A percentile compares a stretch with the other conserved stretches of the same genome.
These are phyloP conservation scores for Amaranthus cruentus DNA, from an alignment of 148 eudicot genomes.

Conservation along the genomic window DNA sequence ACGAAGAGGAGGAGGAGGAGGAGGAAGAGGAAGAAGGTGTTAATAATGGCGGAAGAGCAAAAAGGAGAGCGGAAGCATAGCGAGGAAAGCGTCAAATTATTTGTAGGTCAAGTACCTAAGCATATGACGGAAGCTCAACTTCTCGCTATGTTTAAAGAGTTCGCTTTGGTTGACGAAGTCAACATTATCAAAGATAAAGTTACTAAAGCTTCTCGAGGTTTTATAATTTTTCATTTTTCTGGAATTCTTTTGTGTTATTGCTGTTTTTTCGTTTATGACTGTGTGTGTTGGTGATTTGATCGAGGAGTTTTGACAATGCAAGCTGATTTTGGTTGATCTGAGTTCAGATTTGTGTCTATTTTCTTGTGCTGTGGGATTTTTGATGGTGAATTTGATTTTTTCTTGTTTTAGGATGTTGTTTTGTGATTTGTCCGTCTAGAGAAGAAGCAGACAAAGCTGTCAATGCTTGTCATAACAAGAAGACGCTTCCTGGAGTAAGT, in stretches of 20 bases:
- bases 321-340: constrained; percentile 10
- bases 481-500: constrained; percentile 87
- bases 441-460: constrained; percentile 94
- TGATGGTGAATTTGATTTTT: not conserved
- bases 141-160: constrained; percentile 57
- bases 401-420: constrained; percentile 66
- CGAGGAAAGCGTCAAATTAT: constrained; percentile 90
- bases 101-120: constrained; percentile 98
- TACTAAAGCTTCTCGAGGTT: constrained; percentile 87
- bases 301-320: constrained; percentile 17
- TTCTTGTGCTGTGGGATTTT: not conserved
- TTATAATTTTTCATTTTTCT: not conserved
- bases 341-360: not conserved
- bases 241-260: not conserved
- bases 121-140: constrained; percentile 73
- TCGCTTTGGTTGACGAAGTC: constrained; percentile 79
- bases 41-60: constrained; percentile 58
- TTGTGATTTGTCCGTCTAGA: constrained; percentile 80
- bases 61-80: constrained; percentile 28
- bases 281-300: constrained; percentile 12
- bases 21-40: constrained; percentile 25
- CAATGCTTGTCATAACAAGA: constrained; percentile 75
- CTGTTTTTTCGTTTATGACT: too few species aligned
- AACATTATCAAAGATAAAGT: constrained; percentile 87
- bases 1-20: constrained; percentile 11